Evolutionary conservation across 2,329 filamentous ascomycete genomes (phyloP).

Genomic region (Trichoderma koningii): DNA sequence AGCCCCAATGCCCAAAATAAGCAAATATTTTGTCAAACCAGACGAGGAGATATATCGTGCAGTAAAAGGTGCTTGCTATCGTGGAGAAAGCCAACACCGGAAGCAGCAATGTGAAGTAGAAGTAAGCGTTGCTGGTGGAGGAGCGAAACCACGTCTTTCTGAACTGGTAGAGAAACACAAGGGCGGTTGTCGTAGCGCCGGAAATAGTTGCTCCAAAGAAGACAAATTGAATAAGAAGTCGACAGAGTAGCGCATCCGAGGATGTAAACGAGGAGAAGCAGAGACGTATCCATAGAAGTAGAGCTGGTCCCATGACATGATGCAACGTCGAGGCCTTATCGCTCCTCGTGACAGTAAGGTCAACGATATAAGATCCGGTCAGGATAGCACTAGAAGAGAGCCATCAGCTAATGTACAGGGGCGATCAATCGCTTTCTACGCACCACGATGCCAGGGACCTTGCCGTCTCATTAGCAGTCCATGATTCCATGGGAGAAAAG

Average conservation of each 20-base stretch:
- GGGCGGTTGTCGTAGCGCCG: background rate
- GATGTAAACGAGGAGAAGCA: background rate
- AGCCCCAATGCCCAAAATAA: slow-evolving; percentile 8
- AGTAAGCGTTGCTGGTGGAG: background rate
- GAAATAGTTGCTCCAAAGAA: slow-evolving; percentile 11
- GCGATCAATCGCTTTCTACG: background rate
- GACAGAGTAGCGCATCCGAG: slow-evolving; percentile 7
- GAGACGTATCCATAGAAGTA: slow-evolving; percentile 6
- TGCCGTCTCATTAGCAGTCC: slow-evolving; percentile 4
- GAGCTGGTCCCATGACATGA: slow-evolving; percentile 8
- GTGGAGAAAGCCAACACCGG: slow-evolving; percentile 2
- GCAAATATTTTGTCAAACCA: slow-evolving; percentile 9
- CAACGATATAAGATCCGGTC: slow-evolving; percentile 14
- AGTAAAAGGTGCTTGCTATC: slow-evolving; percentile 13
- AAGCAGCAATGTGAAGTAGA: slow-evolving; percentile 6
- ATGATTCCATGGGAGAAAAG: slow-evolving; percentile 1
- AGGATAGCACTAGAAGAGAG: slow-evolving; percentile 1
- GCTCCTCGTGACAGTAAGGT: slow-evolving; percentile 9
- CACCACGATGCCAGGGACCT: slow-evolving; percentile 2
- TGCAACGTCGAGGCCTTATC: slow-evolving; percentile 3
- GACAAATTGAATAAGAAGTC: slow-evolving; percentile 2
- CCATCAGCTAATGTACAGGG: background rate
- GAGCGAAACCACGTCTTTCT: slow-evolving; percentile 5
- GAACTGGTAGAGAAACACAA: slow-evolving; percentile 7
- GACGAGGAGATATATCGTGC: slow-evolving; percentile 5